Evolutionary conservation across 306 rosid species (phyloP), one percentile per base, ranked within the genome.

Genomic region (Alnus glutinosa): DNA sequence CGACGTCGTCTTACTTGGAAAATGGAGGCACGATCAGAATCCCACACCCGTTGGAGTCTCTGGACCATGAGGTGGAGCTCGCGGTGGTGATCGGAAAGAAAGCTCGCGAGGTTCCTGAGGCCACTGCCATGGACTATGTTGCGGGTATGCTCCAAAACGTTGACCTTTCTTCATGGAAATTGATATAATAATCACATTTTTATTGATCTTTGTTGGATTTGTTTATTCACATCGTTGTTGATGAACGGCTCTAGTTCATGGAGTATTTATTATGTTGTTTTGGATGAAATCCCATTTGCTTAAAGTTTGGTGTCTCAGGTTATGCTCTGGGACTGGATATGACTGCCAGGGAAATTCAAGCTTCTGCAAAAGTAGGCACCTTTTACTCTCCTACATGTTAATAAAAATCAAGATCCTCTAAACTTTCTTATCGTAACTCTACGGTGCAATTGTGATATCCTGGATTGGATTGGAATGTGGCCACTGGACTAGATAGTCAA

Each of bases 311-410:
- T 62, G 23, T 55, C 47, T 78, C 73, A 95, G 98, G 98, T 79
- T 95, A 95, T 86, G 98, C 98, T 34, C 88, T 95, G 73, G 98
- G 96, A 69, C 85, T 95, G 77, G 98, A 95, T 85, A 95, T 92
- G 98, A 95, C 98, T 54, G 98, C 97, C 37, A 87, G 97, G 80
- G 95, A 92, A 76, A 91, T 94, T 79, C 97, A 94, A 91, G 80
- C 92, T 87, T 78, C 89, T 64, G 94, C 97, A 3, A 92, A 95
- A 97, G 98, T 92, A 75, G 62, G 37, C 71, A 7, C 2, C 3
- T 49, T 49, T 9, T 12, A 49, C 52, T 46, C 18, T 5, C 10
- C 51, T 4, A 36, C 11, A n/a, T 28, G 49, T 12, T 62, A 34
- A 28, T 28, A 5, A 11, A 11, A 4, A 18, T 5, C 71, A 42